A percentile compares a stretch with the other conserved stretches of the same genome.
These are phyloP conservation scores for button mushroom (Agaricus bisporus) DNA, from an alignment of 768 basidiomycete genomes.

Conservation along the genomic window DNA sequence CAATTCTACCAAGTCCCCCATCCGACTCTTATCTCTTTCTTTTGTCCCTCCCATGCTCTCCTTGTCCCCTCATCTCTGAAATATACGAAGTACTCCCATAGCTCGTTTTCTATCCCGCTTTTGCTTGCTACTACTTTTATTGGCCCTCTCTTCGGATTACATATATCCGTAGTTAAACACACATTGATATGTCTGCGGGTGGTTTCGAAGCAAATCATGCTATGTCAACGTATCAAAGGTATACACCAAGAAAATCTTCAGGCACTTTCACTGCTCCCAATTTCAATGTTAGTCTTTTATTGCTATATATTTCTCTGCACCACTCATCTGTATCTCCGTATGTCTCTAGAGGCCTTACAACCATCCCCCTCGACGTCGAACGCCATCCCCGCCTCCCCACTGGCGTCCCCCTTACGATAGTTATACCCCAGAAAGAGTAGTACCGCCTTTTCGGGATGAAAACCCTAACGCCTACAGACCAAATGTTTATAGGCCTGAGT, in stretches of 20 bases:
- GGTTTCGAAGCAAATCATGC: conserved; percentile 31
- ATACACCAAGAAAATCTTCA: conserved; percentile 29
- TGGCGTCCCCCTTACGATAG: conserved; percentile 44
- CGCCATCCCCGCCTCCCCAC: conserved; percentile 43
- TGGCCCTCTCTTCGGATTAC: conserved; percentile 9
- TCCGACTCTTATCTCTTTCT: not conserved
- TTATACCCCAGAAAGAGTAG: conserved; percentile 38
- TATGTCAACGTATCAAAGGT: conserved; percentile 24
- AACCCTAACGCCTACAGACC: conserved; percentile 38
- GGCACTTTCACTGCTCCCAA: conserved; percentile 18
- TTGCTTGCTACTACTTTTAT: conserved; percentile 12
- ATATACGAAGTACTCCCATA: not conserved
- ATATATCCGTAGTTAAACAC: not conserved
- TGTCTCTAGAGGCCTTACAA: conserved; percentile 29
- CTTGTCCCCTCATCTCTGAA: not conserved
- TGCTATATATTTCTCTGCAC: conserved; percentile 16
- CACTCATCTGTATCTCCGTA: conserved; percentile 9
- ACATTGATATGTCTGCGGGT: conserved; percentile 33
- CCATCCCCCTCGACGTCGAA: conserved; percentile 33
- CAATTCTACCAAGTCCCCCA: conserved; percentile 11
- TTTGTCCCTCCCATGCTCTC: not conserved
- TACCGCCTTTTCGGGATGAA: conserved; percentile 32
- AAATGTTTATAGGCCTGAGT: conserved; percentile 25
- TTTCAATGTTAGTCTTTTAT: conserved; percentile 35
- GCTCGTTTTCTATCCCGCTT: not conserved